Conservation (phyloP, 331 rosid genomes). For the Cydonia oblonga region DNA sequence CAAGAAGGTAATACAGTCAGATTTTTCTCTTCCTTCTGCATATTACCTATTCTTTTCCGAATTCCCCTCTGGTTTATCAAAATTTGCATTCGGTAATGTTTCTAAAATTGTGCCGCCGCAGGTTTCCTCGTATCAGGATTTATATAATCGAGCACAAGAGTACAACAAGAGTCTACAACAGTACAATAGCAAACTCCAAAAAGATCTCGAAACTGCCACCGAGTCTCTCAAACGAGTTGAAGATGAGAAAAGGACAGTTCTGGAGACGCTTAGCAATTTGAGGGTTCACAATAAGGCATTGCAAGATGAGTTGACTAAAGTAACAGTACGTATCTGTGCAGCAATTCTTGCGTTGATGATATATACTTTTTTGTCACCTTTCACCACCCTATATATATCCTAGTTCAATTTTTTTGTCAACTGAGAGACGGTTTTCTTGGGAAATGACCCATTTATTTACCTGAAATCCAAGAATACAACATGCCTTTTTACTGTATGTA, state of each 20-base stretch:
- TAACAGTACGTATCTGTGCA: constrained; percentile 41
- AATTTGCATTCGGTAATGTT: not conserved
- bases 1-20: constrained; percentile 28
- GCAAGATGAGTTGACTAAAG: constrained; percentile 59
- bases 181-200: constrained; percentile 71
- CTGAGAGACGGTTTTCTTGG: not conserved
- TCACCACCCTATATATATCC: too few species aligned
- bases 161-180: constrained; percentile 78
- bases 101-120: constrained; percentile 21
- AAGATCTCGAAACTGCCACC: constrained; percentile 40
- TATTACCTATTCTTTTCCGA: not conserved
- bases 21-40: not conserved
- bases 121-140: constrained; percentile 64
- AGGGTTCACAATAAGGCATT: constrained; percentile 70
- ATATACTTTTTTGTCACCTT: not conserved
- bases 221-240: constrained; percentile 66
- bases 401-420: not conserved
- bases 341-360: not conserved
- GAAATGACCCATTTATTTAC: not conserved
- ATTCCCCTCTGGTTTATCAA: not conserved
- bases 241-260: constrained; percentile 69
- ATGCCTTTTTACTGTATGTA: not conserved
- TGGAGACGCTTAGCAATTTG: constrained; percentile 59
- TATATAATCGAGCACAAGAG: constrained; percentile 75
- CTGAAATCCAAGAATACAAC: not conserved